Base-by-base conservation (phyloP, 2,329 filamentous ascomycete species). In the Pseudogymnoascus sp. region DNA sequence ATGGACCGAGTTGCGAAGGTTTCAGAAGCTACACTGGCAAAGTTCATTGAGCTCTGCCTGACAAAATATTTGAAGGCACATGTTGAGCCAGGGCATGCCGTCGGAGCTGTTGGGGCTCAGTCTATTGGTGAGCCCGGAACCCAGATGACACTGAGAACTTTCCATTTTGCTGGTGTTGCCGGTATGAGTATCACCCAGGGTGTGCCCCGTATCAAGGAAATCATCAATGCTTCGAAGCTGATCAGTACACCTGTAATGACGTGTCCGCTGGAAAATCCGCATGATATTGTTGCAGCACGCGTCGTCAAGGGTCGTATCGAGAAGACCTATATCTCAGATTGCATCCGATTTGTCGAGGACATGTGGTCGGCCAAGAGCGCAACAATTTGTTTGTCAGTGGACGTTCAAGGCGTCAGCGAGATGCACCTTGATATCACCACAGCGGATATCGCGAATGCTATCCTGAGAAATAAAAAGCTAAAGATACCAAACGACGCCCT, bases 161-260 rank as follows among this genome's bases (percentile, higher is more conserved):
- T 98, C 86, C 95, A 98, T 89, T 99, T 99, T 80, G 95, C 95
- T 73, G 95, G 95, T 89, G 95, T 99, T 67, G 95, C 95, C 46
- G 93, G 93, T 75, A 98, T 99, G 95, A 96, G 91, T 83, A 96
- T 99, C 73, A 99, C 95, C 0, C 91, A 97, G 73, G 95, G 95
- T 90, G 95, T 99, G 6, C 95, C 95, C 1, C 93, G 95, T 87
- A 99, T 99, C 80, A 99, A 99, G 78, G 95, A 99, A 81, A 99
- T 99, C 69, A 99, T 99, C 86, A 99, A 99, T 77, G 95, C 95
- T 5, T 96, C 92, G 7, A 96, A 92, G 74, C 81, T 82, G 60
- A 99, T 99, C 76, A 96, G 90, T 75, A 99, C 95, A 0, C 95
- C 95, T 0, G 89, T 99, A 72, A 96, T 99, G 69, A 87, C 85